Conservation (phyloP, 2,329 filamentous ascomycete genomes). For the Stachybotrys elegans region DNA sequence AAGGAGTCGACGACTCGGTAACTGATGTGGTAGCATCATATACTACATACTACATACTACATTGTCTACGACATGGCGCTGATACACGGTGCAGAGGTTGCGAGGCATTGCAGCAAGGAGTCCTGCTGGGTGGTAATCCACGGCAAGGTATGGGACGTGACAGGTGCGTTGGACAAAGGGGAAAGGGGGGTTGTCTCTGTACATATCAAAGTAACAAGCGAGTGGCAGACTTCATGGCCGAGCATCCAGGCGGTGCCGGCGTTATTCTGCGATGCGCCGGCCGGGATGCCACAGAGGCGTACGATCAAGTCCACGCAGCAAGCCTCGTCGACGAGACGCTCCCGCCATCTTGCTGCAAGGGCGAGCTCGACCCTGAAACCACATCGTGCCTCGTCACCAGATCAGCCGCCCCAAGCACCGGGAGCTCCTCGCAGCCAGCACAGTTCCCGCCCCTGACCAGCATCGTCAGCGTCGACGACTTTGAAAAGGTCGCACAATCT, state of each 20-base stretch:
- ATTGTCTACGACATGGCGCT: no score
- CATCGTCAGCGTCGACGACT: slow-evolving; percentile 31
- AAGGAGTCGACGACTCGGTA: no score
- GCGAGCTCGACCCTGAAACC: slow-evolving; percentile 15
- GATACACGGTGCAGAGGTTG: slow-evolving; percentile 10
- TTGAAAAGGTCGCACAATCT: slow-evolving; percentile 26
- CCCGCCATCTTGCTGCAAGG: slow-evolving; percentile 16
- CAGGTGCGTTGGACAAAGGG: slow-evolving; percentile 7
- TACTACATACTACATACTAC: no score
- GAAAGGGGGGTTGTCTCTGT: no score
- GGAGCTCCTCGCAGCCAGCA: background rate
- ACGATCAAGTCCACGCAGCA: slow-evolving; percentile 25
- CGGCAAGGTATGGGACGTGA: slow-evolving; percentile 14
- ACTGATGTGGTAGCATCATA: no score
- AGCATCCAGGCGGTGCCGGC: slow-evolving; percentile 25
- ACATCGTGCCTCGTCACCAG: no score
- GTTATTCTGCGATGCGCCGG: slow-evolving; percentile 28
- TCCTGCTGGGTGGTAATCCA: slow-evolving; percentile 16
- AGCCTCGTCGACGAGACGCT: slow-evolving; percentile 23
- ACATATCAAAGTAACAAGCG: no score
- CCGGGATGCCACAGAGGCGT: slow-evolving; percentile 27
- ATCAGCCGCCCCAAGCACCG: no score
- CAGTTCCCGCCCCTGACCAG: slow-evolving; percentile 19
- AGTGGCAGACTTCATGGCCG: slow-evolving; percentile 25
- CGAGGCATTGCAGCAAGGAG: slow-evolving; percentile 11